A percentile compares a stretch with the other conserved stretches of the same genome.
Conservation (phyloP, 2,329 filamentous ascomycete genomes). For the Drechslera avenae region DNA sequence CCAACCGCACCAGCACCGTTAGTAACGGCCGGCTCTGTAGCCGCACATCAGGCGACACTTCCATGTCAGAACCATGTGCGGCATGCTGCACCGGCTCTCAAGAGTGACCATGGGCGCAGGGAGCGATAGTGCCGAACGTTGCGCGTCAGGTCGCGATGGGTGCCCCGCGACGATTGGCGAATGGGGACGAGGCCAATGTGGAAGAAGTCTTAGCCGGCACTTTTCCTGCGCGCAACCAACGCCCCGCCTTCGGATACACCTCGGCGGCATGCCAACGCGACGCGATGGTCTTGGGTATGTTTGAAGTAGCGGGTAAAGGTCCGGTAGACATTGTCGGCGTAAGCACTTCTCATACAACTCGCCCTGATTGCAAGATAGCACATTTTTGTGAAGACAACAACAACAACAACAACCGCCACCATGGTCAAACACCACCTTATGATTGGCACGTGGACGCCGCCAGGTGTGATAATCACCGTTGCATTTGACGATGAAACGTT, state of each 20-base stretch:
- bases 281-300: constrained; percentile 9
- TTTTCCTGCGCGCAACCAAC: constrained; percentile 20
- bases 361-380: background rate
- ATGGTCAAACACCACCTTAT: constrained; percentile 86
- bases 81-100: constrained; percentile 27
- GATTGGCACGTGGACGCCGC: constrained; percentile 89
- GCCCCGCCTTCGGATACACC: constrained; percentile 32
- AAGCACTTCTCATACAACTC: background rate
- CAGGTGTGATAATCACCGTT: constrained; percentile 87
- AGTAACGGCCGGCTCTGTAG: constrained; percentile 30
- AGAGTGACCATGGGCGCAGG: constrained; percentile 2
- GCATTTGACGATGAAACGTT: constrained; percentile 83
- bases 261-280: constrained; percentile 20
- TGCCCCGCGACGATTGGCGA: constrained; percentile 57
- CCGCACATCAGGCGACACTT: constrained; percentile 27
- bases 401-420: constrained; percentile 11
- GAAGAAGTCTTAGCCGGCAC: constrained; percentile 35
- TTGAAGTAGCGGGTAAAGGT: background rate
- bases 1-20: constrained; percentile 29
- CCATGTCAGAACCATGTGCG: constrained; percentile 18
- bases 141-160: constrained; percentile 10
- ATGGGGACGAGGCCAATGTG: constrained; percentile 52
- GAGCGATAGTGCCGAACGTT: constrained; percentile 29
- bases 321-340: background rate
- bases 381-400: background rate